Base-by-base conservation (phyloP, 768 basidiomycete genomes). In the Mycena vulgaris region DNA sequence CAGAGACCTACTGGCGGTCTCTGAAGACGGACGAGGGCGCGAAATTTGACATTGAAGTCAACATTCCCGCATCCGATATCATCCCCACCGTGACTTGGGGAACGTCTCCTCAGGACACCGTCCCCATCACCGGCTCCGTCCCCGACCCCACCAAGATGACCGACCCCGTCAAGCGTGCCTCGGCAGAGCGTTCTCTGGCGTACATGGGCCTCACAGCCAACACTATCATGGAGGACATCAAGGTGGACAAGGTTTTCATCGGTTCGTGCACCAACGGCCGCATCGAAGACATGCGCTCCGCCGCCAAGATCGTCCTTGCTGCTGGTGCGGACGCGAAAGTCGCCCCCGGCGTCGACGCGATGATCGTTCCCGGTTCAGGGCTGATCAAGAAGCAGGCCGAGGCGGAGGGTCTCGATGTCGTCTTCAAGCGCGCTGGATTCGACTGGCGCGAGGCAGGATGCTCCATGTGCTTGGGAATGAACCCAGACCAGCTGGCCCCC, bases 391-490 rank as follows among this genome's bases (percentile, higher is more conserved):
- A 94, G 75, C 95, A 97, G 75, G 94, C 95, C 23, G 95, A 97
- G 82, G 91, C 90, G 23, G 95, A 97, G 76, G 95, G 95, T 28
- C 84, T 97, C 68, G 95, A 96, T 75, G 86, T 86, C 63, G 85
- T 97, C 74, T 95, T 97, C 86, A 94, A 91, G 78, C 92, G 93
- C 49, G 95, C 95, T 39, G 95, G 95, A 35, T 97, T 96, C 77
- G 95, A 97, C 77, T 97, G 95, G 95, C 89, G 95, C 59, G 95
- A 97, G 81, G 95, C 95, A 35, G 95, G 95, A 37, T 97, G 95
- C 78, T 97, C 95, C 19, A 97, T 97, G 95, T 97, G 95, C 82
- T 81, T 97, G 74, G 95, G 95, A 47, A 97, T 97, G 95, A 97
- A 97, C 81, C 94, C 95, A 16, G 95, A 97, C 81, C 94, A 96